Evolutionary conservation across 768 basidiomycete species (phyloP).

Genomic region (Lentinula guzmanii): DNA sequence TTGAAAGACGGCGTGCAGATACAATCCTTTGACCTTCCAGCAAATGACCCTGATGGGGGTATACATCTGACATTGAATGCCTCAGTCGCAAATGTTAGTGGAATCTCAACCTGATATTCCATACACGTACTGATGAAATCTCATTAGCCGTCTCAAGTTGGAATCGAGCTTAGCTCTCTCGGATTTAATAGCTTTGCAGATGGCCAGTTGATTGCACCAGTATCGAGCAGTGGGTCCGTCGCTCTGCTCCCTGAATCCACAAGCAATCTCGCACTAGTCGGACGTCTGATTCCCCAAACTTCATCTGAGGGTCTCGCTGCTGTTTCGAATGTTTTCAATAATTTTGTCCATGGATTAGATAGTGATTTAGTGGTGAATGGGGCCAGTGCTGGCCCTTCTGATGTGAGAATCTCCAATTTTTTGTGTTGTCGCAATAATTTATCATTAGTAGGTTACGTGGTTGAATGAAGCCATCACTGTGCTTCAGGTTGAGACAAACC

Average conservation of each 20-base stretch:
- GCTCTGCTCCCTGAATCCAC: conserved; percentile 50
- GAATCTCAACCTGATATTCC: not conserved
- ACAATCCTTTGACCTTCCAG: conserved; percentile 62
- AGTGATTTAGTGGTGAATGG: conserved; percentile 56
- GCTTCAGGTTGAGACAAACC: conserved; percentile 48
- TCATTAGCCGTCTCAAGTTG: conserved; percentile 66
- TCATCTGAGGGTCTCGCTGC: conserved; percentile 44
- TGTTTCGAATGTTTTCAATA: conserved; percentile 65
- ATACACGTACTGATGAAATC: not conserved
- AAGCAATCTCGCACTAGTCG: conserved; percentile 46
- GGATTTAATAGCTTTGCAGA: conserved; percentile 55
- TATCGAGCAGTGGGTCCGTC: conserved; percentile 41
- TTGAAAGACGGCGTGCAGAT: conserved; percentile 58
- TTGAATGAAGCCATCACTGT: conserved; percentile 65
- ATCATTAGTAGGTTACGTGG: conserved; percentile 51
- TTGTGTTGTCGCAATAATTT: conserved; percentile 6
- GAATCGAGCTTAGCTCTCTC: conserved; percentile 55
- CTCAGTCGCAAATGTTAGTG: conserved; percentile 50
- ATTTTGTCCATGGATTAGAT: conserved; percentile 62
- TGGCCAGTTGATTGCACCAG: conserved; percentile 53
- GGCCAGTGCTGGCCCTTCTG: conserved; percentile 47
- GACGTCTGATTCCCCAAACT: conserved; percentile 60
- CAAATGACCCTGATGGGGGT: conserved; percentile 66
- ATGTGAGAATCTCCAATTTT: conserved; percentile 28
- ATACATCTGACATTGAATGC: conserved; percentile 63